Evolutionary conservation across 31 red algal genomes (phyloP).

Genomic region (Endocladia muricata): DNA sequence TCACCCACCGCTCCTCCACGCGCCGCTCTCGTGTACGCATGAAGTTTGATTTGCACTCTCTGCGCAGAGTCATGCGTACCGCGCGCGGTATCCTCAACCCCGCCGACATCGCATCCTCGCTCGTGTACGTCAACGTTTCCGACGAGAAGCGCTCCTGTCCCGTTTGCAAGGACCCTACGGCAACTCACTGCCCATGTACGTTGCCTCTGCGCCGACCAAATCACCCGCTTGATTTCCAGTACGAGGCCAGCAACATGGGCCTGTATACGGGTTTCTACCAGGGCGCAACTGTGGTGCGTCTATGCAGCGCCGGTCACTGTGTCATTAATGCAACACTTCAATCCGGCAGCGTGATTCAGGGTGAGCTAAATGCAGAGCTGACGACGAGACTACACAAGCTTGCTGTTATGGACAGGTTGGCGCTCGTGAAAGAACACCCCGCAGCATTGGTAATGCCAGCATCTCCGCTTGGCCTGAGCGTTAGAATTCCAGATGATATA

Average conservation of each 20-base stretch:
- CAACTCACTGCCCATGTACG: constrained; percentile 29
- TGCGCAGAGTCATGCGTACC: constrained; percentile 41
- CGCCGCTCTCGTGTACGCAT: constrained; percentile 49
- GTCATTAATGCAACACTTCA: constrained; percentile 64
- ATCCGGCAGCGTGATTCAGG: constrained; percentile 68
- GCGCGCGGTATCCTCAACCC: constrained; percentile 50
- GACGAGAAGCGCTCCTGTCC: constrained; percentile 56
- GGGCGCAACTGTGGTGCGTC: constrained; percentile 58
- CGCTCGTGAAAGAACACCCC: constrained; percentile 27
- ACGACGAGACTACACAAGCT: constrained; percentile 39
- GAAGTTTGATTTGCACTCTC: constrained; percentile 50
- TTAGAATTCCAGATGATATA: constrained; percentile 7
- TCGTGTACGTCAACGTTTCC: constrained; percentile 54
- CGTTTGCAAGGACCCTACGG: constrained; percentile 24
- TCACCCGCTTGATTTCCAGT: constrained; percentile 61
- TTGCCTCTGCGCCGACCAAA: constrained; percentile 33
- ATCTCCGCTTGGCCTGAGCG: background rate
- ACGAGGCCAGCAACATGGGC: constrained; percentile 61
- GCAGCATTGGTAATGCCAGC: constrained; percentile 29
- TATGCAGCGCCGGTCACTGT: constrained; percentile 53
- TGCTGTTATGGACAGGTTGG: constrained; percentile 44
- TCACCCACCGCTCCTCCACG: constrained; percentile 52
- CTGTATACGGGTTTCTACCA: constrained; percentile 71
- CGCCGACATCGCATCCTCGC: constrained; percentile 35
- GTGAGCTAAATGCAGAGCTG: constrained; percentile 38